phyloP scores from a whole-genome alignment of 805 yeast species.

The Cyberlindnera bimundalis region DNA sequence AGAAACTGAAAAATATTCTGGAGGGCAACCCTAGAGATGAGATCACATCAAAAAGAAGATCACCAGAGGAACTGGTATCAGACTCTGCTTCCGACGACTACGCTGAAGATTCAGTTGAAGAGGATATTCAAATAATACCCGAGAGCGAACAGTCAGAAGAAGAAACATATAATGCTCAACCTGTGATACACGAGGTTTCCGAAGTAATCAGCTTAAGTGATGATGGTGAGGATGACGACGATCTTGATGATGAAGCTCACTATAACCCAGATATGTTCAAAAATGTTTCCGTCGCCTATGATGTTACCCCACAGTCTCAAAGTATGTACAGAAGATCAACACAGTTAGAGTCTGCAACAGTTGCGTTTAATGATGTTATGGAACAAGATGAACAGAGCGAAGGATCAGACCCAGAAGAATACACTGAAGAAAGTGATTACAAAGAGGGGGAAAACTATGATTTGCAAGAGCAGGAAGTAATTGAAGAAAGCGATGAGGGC shows the following conservation, averaged over 20 bases:
- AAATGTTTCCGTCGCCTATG: slow-evolving; percentile 8
- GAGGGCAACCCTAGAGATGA: slow-evolving; percentile 12
- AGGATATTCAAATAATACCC: not conserved
- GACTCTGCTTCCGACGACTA: not conserved
- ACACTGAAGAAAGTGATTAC: slow-evolving; percentile 4
- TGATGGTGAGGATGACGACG: slow-evolving; percentile 11
- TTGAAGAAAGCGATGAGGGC: too few species aligned
- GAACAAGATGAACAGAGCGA: too few species aligned
- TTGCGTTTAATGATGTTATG: too few species aligned
- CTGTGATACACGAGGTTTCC: too few species aligned
- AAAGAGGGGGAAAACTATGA: slow-evolving; percentile 4
- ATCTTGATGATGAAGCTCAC: slow-evolving; percentile 4
- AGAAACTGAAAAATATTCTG: slow-evolving; percentile 19
- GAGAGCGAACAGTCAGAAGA: not conserved
- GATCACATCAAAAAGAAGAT: not conserved
- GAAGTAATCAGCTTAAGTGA: too few species aligned
- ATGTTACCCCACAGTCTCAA: slow-evolving; percentile 12
- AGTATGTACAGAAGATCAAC: slow-evolving; percentile 10
- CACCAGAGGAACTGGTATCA: not conserved
- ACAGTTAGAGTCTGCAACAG: too few species aligned
- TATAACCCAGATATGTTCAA: slow-evolving; percentile 16
- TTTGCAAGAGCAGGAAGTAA: too few species aligned
- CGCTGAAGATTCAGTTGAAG: not conserved
- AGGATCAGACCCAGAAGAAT: too few species aligned
- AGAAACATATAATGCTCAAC: too few species aligned